A percentile compares a stretch with the other conserved stretches of the same genome.
These are phyloP conservation scores for Scedosporium boydii DNA, from an alignment of 2,329 filamentous ascomycete species.

Conservation along the genomic window DNA sequence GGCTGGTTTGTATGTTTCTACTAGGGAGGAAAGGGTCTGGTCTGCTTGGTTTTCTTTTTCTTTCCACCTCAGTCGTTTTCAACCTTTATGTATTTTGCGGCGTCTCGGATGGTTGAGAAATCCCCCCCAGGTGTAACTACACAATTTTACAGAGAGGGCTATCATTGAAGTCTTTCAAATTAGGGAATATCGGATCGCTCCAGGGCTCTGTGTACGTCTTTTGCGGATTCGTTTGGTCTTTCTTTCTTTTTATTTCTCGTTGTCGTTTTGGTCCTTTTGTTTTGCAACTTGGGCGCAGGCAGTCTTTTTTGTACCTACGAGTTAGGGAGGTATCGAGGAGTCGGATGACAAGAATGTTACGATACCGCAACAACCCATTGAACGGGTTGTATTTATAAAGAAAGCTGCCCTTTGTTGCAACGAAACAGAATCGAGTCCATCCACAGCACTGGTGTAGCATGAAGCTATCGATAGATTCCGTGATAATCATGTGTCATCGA, in stretches of 20 bases:
- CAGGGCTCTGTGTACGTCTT: background rate
- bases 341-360: constrained; percentile 1
- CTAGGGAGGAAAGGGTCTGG: background rate
- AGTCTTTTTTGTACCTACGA: background rate
- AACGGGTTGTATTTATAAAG: background rate
- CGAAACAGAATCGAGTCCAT: no score
- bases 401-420: background rate
- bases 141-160: background rate
- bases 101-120: background rate
- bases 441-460: no score
- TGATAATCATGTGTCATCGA: no score
- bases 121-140: background rate
- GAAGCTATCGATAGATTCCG: no score
- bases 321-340: background rate
- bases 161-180: background rate
- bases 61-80: background rate
- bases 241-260: background rate
- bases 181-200: background rate
- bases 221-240: background rate
- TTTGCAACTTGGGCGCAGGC: background rate
- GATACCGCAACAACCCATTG: background rate
- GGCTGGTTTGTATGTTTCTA: background rate
- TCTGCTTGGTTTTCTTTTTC: background rate
- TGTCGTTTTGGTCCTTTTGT: background rate
- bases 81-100: background rate